Percentiles rank a stretch among this genome's conserved stretches.
phyloP scores from a whole-genome alignment of 1,284 basidiomycete genomes.

The Hymenochaete sp. region DNA sequence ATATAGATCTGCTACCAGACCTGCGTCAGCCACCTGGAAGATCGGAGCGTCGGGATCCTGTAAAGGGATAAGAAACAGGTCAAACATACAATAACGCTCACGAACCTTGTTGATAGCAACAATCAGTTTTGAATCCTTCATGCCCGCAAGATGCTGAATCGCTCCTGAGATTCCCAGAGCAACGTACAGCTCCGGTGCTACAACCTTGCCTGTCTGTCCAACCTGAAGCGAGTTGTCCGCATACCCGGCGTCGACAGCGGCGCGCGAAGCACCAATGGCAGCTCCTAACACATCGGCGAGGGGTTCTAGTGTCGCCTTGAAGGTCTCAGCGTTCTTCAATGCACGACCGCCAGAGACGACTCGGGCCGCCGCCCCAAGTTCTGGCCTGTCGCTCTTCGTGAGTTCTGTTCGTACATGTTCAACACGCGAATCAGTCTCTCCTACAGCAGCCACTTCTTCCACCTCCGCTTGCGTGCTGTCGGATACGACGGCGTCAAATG shows the following conservation, averaged over 20 bases:
- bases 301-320: conserved; percentile 82
- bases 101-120: conserved; percentile 94
- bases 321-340: conserved; percentile 91
- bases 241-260: conserved; percentile 97
- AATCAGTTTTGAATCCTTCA: conserved; percentile 99
- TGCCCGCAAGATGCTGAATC: conserved; percentile 97
- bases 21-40: conserved; percentile 96
- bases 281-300: conserved; percentile 91
- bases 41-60: conserved; percentile 97
- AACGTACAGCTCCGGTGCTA: conserved; percentile 92
- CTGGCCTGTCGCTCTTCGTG: conserved; percentile 89
- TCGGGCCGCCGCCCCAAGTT: conserved; percentile 79
- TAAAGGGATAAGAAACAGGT: conserved; percentile 13
- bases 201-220: conserved; percentile 97
- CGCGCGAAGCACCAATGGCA: conserved; percentile 94
- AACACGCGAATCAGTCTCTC: conserved; percentile 54
- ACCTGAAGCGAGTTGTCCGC: conserved; percentile 98
- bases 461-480: conserved; percentile 42
- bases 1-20: conserved; percentile 88
- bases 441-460: conserved; percentile 61
- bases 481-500: conserved; percentile 69
- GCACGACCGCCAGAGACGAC: conserved; percentile 96
- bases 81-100: conserved; percentile 5
- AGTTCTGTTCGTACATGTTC: conserved; percentile 80
- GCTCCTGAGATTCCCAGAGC: conserved; percentile 97